These are phyloP conservation scores for Collybia nuda DNA, from an alignment of 768 basidiomycete genomes.

Conservation along the genomic window DNA sequence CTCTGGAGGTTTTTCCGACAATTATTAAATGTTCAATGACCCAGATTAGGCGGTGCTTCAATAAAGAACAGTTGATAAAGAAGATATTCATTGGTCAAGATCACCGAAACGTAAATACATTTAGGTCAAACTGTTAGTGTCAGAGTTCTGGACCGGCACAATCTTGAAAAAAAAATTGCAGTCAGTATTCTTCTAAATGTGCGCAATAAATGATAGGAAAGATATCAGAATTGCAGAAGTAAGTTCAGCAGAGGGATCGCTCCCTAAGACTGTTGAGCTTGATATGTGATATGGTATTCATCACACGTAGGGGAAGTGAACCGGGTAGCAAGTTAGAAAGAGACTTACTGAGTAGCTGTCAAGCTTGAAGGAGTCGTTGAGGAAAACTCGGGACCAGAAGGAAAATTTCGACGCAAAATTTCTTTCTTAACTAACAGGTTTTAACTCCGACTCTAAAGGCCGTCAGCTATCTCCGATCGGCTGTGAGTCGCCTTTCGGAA, in stretches of 20 bases:
- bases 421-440: background rate
- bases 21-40: too few species aligned
- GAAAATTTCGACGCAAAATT: background rate
- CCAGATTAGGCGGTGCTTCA: too few species aligned
- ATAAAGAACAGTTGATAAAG: too few species aligned
- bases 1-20: too few species aligned
- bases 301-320: constrained; percentile 27
- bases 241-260: constrained; percentile 44
- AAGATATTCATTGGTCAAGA: background rate
- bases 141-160: too few species aligned
- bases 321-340: background rate
- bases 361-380: background rate
- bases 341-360: background rate
- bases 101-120: too few species aligned
- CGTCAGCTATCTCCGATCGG: background rate
- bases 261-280: constrained; percentile 67
- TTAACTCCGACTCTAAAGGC: background rate
- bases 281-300: constrained; percentile 58
- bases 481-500: too few species aligned
- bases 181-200: background rate
- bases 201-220: background rate
- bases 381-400: background rate
- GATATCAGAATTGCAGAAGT: constrained; percentile 62
- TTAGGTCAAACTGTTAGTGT: too few species aligned
- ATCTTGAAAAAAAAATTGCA: too few species aligned